Percentiles rank a stretch among this genome's conserved stretches.
Evolutionary conservation across 73 alveolate genomes (phyloP).

Genomic region (Effrenium voratum): DNA sequence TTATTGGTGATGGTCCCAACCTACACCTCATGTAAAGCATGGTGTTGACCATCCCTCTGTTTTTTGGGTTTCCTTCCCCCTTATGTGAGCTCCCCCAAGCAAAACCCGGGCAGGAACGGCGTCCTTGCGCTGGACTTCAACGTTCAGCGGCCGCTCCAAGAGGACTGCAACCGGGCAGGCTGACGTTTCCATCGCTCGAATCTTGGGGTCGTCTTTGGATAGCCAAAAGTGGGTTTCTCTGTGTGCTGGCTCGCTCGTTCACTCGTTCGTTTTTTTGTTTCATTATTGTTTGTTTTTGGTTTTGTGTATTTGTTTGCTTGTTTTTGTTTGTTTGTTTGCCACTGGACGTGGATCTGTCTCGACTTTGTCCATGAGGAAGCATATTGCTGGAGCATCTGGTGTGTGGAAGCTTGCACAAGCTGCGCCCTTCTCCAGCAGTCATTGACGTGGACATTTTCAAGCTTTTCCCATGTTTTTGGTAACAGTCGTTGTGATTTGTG

Average conservation of each 20-base stretch:
- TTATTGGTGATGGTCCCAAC: neutral
- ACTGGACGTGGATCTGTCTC: too few species aligned
- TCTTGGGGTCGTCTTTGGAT: neutral
- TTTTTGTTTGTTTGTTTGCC: too few species aligned
- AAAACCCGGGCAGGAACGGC: conserved; percentile 68
- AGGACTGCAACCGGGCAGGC: neutral
- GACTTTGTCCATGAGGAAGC: too few species aligned
- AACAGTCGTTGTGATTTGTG: too few species aligned
- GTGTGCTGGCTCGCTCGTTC: neutral
- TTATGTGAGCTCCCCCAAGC: neutral
- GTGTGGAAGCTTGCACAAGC: too few species aligned
- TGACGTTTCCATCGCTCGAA: neutral
- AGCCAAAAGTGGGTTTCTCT: neutral
- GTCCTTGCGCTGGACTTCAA: conserved; percentile 79
- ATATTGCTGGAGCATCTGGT: too few species aligned
- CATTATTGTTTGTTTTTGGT: too few species aligned
- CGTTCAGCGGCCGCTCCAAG: conserved; percentile 52
- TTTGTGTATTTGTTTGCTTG: too few species aligned
- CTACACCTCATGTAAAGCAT: neutral
- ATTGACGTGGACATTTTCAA: too few species aligned
- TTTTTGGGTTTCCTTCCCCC: neutral
- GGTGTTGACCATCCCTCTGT: neutral
- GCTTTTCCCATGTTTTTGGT: too few species aligned
- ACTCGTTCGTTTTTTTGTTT: neutral
- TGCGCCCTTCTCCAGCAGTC: too few species aligned